Conservation (phyloP, 495 filamentous ascomycete genomes). For the Xylaria acuta region DNA sequence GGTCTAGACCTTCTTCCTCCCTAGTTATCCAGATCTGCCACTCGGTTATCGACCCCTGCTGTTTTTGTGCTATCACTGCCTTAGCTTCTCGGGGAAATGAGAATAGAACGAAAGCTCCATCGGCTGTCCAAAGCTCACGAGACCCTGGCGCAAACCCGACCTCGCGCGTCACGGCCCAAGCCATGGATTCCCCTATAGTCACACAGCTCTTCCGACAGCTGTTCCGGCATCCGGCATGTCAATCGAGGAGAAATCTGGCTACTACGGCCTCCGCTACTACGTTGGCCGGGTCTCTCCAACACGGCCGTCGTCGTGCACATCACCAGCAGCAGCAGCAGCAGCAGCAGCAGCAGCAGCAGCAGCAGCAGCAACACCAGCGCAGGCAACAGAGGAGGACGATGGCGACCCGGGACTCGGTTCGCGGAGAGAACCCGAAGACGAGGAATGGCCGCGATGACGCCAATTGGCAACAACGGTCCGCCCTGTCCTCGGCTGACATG, state of each 20-base stretch:
- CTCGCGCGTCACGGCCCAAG: constrained; percentile 3
- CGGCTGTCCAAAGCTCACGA: constrained; percentile 19
- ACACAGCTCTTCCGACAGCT: constrained; percentile 82
- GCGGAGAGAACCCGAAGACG: constrained; percentile 29
- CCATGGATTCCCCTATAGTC: constrained; percentile 84
- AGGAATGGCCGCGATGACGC: constrained; percentile 47
- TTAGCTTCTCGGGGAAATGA: constrained; percentile 8
- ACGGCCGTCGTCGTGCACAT: constrained; percentile 42
- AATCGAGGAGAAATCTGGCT: constrained; percentile 58
- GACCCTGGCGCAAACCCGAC: constrained; percentile 20
- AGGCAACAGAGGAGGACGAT: constrained; percentile 40
- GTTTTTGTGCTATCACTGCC: too few relatives aligned
- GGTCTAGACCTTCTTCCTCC: too few relatives aligned
- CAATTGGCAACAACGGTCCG: constrained; percentile 81
- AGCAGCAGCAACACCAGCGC: constrained; percentile 36
- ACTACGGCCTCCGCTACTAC: constrained; percentile 17
- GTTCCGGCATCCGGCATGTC: constrained; percentile 75
- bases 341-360: constrained; percentile 37
- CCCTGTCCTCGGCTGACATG: constrained; percentile 74
- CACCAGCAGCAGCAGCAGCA: constrained; percentile 34
- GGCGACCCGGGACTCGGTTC: constrained; percentile 29
- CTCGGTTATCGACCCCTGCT: too few relatives aligned
- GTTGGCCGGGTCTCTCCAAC: constrained; percentile 47
- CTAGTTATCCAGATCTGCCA: too few relatives aligned
- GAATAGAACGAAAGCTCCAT: constrained; percentile 9